Conservation (phyloP, 768 basidiomycete species). For the Trametopsis cervina region DNA sequence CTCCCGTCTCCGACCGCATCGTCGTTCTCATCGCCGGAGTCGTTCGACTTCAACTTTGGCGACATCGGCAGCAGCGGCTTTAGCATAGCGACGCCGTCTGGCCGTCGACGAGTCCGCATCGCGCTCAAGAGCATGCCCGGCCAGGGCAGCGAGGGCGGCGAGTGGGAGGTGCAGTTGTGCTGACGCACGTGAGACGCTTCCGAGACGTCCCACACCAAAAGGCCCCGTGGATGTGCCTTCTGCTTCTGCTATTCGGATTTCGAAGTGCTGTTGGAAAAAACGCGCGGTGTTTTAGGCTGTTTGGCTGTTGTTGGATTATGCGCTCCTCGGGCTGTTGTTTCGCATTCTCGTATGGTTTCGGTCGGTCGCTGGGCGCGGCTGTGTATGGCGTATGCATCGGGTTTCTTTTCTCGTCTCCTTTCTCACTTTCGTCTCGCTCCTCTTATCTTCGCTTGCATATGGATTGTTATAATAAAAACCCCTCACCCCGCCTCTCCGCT, state of each 20-base stretch:
- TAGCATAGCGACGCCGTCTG: slow-evolving; percentile 11
- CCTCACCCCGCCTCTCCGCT: too few relatives aligned
- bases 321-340: neutral
- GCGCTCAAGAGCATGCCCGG: slow-evolving; percentile 60
- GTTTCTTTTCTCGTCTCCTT: neutral
- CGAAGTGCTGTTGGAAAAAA: neutral
- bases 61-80: slow-evolving; percentile 6
- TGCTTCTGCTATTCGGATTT: neutral
- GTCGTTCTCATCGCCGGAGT: neutral
- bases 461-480: neutral
- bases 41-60: slow-evolving; percentile 15
- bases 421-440: neutral
- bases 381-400: neutral
- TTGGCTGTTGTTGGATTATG: neutral
- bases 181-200: slow-evolving; percentile 20
- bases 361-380: neutral
- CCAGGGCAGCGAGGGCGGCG: slow-evolving; percentile 59
- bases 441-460: neutral
- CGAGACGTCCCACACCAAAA: neutral
- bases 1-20: neutral
- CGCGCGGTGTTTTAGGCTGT: too few relatives aligned
- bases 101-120: slow-evolving; percentile 55
- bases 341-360: neutral
- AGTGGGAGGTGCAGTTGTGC: slow-evolving; percentile 75
- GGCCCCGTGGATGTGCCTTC: neutral